phyloP scores from a whole-genome alignment of 140 eudicot genomes.

The Flaveria floridana region DNA sequence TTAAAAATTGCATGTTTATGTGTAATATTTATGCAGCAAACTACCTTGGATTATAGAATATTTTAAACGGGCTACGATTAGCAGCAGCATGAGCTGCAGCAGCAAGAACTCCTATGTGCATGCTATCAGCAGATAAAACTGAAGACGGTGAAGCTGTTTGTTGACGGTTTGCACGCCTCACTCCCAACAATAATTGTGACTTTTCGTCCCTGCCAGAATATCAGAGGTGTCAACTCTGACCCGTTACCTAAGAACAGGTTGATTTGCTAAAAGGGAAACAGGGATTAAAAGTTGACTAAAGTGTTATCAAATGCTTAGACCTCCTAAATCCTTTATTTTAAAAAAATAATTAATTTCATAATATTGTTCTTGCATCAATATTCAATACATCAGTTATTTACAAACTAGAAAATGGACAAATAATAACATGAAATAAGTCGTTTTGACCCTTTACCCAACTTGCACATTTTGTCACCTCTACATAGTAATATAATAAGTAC shows the following conservation, averaged over 20 bases:
- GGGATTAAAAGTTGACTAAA: not conserved
- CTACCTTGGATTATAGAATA: slow-evolving; percentile 92
- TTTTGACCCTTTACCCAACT: not conserved
- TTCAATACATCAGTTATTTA: not conserved
- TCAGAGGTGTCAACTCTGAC: not conserved
- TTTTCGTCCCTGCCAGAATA: slow-evolving; percentile 60
- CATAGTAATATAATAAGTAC: not conserved
- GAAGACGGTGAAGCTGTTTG: slow-evolving; percentile 94
- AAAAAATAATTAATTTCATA: too few species aligned
- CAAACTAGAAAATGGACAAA: not conserved
- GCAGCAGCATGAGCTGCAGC: slow-evolving; percentile 99
- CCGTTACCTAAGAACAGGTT: not conserved
- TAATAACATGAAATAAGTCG: not conserved
- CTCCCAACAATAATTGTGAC: slow-evolving; percentile 81
- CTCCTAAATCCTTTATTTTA: not conserved
- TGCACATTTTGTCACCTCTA: not conserved
- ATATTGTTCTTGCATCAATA: too few species aligned
- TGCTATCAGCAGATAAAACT: slow-evolving; percentile 93
- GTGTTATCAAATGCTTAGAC: not conserved
- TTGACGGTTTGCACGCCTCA: slow-evolving; percentile 90
- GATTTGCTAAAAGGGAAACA: not conserved
- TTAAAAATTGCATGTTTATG: not conserved
- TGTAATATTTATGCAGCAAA: not conserved
- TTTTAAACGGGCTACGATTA: slow-evolving; percentile 71
- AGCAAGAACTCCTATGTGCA: slow-evolving; percentile 98